Base-by-base conservation (phyloP, 2,329 filamentous ascomycete species). In the Lasiodiplodia theobromae region DNA sequence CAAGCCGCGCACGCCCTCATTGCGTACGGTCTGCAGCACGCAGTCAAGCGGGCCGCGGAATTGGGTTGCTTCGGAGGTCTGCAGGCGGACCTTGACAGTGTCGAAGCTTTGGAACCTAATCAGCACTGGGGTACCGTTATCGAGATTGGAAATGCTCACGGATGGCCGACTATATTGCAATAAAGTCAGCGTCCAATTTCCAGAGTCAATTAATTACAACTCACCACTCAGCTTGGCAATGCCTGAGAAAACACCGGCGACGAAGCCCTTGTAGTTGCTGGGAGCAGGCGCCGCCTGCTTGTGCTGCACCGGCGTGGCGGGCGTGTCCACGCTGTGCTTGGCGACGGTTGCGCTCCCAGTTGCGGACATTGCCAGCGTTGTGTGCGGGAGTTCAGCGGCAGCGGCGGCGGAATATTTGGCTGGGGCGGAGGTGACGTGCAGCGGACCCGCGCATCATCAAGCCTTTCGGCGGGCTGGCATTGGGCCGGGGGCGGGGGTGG, bases 211-310 rank as follows among this genome's bases (percentile, higher is more conserved):
- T 52, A n/a, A 28, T n/a, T 37, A 12, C 18, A 28, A 54, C 87
- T 73, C 81, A 95, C 93, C 93, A 75, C 88, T 89, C 69, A 97
- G 83, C 82, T 98, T 98, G 69, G 94, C 90, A 75, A 98, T 91
- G 28, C 96, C 96, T 47, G 93, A 97, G 77, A 97, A 97, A 7
- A 97, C 89, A n/a, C 96, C 96, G 0, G 93, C 96, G 34, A 97
- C 93, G 78, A 98, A 99, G n/a, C 95, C 96, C 76, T 93, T 94
- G 84, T 97, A 98, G 77, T 92, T 91, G 73, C 84, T 87, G 74
- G 77, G 75, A 37, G 74, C 71, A 6, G 71, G 66, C 18, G 73
- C 74, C 34, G 73, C 71, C 68, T 73, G 73, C 56, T 73, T 69
- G 25, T 72, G 69, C 44, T 21, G 44, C 71, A 74, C 75, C 62